Evolutionary conservation across 306 rosid species (phyloP).

Genomic region (Ormosia semicastrata): DNA sequence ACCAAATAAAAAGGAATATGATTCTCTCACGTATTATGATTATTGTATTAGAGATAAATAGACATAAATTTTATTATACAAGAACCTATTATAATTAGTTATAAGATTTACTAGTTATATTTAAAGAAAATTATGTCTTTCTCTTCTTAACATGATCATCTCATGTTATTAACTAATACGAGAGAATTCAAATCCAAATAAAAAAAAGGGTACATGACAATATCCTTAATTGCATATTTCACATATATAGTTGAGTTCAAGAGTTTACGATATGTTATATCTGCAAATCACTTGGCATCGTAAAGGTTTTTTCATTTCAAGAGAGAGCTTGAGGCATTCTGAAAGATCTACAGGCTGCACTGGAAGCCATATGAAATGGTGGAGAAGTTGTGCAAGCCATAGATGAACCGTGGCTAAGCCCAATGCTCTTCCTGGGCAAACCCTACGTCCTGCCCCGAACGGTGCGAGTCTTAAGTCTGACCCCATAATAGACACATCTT

Average conservation of each 20-base stretch:
- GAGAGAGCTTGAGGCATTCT: slow-evolving; percentile 67
- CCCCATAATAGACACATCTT: slow-evolving; percentile 70
- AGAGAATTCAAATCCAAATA: too few species aligned
- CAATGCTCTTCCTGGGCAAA: slow-evolving; percentile 70
- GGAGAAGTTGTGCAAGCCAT: slow-evolving; percentile 82
- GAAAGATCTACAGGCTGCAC: slow-evolving; percentile 58
- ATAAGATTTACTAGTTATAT: too few species aligned
- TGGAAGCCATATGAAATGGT: slow-evolving; percentile 59
- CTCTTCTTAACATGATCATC: too few species aligned
- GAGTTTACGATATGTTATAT: neutral
- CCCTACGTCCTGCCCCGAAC: slow-evolving; percentile 81
- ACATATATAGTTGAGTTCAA: neutral
- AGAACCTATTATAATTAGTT: too few species aligned
- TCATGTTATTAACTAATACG: too few species aligned
- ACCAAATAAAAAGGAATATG: too few species aligned
- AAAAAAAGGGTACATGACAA: too few species aligned
- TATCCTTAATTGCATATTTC: too few species aligned
- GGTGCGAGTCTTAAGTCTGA: slow-evolving; percentile 81
- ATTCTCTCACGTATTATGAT: too few species aligned
- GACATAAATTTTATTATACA: too few species aligned
- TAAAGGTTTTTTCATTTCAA: slow-evolving; percentile 73
- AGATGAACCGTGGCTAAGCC: slow-evolving; percentile 75
- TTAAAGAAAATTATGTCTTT: too few species aligned
- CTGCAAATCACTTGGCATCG: slow-evolving; percentile 38
- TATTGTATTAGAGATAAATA: too few species aligned